These are phyloP conservation scores for Colletotrichum brevisporum DNA, from an alignment of 2,329 filamentous ascomycete species.

Conservation along the genomic window DNA sequence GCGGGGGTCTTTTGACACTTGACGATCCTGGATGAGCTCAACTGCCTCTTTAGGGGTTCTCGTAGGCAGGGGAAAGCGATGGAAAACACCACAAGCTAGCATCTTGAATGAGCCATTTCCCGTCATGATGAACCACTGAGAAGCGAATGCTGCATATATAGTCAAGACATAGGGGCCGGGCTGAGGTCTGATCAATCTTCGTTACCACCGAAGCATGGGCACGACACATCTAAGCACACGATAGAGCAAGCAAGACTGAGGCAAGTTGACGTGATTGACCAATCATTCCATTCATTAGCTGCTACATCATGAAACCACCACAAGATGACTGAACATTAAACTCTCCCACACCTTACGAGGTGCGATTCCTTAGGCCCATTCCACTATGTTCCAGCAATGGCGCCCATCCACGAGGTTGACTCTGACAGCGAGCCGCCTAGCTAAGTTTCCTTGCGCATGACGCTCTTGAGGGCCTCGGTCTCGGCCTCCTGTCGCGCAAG, in stretches of 20 bases:
- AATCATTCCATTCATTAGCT: conserved; percentile 22
- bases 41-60: not conserved
- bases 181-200: not conserved
- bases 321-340: conserved; percentile 12
- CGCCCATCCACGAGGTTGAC: not conserved
- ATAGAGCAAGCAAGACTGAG: not conserved
- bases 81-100: not conserved
- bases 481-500: conserved; percentile 77
- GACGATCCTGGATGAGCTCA: not conserved
- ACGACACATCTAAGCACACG: not conserved
- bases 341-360: not conserved
- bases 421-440: not conserved
- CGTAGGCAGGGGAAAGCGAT: not conserved
- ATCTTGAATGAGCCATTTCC: conserved; percentile 15
- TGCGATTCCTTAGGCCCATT: conserved; percentile 8
- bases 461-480: conserved; percentile 70
- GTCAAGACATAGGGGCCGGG: not conserved
- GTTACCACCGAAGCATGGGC: not conserved
- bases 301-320: conserved; percentile 6
- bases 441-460: conserved; percentile 51
- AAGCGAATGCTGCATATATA: not conserved
- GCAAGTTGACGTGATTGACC: not conserved
- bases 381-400: not conserved
- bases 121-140: conserved; percentile 1
- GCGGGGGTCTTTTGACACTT: too few relatives aligned